These are phyloP conservation scores for Trichophyton verrucosum DNA, from an alignment of 2,329 filamentous ascomycete species.

Conservation along the genomic window DNA sequence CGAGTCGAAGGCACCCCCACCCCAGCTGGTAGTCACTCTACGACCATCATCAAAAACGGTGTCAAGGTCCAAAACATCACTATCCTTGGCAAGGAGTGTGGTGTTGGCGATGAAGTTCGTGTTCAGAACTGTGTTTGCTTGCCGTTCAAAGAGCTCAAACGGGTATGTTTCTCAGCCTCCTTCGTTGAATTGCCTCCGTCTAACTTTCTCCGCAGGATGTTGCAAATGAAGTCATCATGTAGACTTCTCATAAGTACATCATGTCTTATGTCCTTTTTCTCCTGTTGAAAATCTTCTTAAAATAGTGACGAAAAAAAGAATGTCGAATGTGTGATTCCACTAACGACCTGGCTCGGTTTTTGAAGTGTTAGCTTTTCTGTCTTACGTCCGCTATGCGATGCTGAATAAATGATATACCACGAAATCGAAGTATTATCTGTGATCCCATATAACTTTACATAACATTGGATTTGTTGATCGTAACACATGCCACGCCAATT, in stretches of 20 bases:
- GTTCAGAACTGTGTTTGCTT: conserved; percentile 97
- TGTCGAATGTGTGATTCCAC: neutral
- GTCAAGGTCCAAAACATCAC: conserved; percentile 98
- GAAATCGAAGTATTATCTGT: neutral
- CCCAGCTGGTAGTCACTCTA: conserved; percentile 74
- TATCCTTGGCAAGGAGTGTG: conserved; percentile 92
- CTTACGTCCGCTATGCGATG: neutral
- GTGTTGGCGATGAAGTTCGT: conserved; percentile 81
- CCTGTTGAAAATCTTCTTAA: neutral
- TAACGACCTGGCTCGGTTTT: neutral
- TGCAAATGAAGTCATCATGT: conserved; percentile 64
- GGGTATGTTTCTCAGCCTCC: conserved; percentile 46
- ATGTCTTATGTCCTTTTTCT: neutral
- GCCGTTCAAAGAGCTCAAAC: conserved; percentile 95
- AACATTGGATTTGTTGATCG: neutral
- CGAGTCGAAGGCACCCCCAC: conserved; percentile 92
- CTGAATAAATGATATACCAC: neutral
- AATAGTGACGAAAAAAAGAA: neutral
- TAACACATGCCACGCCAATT: neutral
- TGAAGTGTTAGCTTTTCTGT: neutral
- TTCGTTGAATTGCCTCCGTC: neutral
- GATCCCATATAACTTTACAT: neutral
- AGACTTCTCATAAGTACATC: neutral
- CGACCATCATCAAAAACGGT: conserved; percentile 92
- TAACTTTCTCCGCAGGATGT: conserved; percentile 51